Evolutionary conservation across 1,284 basidiomycete genomes (phyloP).

Genomic region (Leccinum subfulvum): DNA sequence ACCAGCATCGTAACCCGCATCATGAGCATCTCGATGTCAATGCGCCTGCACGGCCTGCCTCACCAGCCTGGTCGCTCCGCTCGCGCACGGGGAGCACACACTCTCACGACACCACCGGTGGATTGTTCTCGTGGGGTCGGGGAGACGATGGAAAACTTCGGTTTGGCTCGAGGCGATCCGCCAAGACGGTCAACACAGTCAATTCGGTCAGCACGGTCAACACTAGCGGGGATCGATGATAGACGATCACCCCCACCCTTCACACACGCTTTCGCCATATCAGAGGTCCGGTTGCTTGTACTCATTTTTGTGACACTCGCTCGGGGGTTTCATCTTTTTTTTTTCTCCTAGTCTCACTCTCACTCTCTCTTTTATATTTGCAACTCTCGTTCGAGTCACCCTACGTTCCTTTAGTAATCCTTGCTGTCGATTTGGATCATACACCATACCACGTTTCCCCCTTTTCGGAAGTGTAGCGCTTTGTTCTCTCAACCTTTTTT

Average conservation of each 20-base stretch:
- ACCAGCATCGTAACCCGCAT: slow-evolving; percentile 59
- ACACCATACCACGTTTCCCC: slow-evolving; percentile 12
- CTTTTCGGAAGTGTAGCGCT: slow-evolving; percentile 4
- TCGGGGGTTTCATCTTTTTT: not conserved
- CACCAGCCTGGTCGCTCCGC: slow-evolving; percentile 80
- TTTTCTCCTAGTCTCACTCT: not conserved
- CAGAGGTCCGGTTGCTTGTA: slow-evolving; percentile 3
- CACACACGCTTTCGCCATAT: slow-evolving; percentile 1
- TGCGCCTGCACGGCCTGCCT: slow-evolving; percentile 61
- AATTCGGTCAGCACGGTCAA: slow-evolving; percentile 12
- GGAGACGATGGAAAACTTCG: slow-evolving; percentile 57
- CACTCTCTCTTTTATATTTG: slow-evolving; percentile 9
- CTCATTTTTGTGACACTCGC: slow-evolving; percentile 6
- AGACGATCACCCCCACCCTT: not conserved
- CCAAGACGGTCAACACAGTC: slow-evolving; percentile 45
- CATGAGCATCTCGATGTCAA: slow-evolving; percentile 46
- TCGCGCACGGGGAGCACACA: slow-evolving; percentile 69
- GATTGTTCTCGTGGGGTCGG: slow-evolving; percentile 65
- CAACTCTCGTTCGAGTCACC: slow-evolving; percentile 22
- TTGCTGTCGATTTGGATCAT: slow-evolving; percentile 23
- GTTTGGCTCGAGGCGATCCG: slow-evolving; percentile 68
- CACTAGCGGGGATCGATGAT: slow-evolving; percentile 29
- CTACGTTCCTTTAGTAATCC: slow-evolving; percentile 35
- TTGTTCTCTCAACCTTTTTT: not conserved
- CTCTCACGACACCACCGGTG: slow-evolving; percentile 57